These are phyloP conservation scores for Brassica napus DNA, from an alignment of 345 rosid genomes.

Conservation along the genomic window DNA sequence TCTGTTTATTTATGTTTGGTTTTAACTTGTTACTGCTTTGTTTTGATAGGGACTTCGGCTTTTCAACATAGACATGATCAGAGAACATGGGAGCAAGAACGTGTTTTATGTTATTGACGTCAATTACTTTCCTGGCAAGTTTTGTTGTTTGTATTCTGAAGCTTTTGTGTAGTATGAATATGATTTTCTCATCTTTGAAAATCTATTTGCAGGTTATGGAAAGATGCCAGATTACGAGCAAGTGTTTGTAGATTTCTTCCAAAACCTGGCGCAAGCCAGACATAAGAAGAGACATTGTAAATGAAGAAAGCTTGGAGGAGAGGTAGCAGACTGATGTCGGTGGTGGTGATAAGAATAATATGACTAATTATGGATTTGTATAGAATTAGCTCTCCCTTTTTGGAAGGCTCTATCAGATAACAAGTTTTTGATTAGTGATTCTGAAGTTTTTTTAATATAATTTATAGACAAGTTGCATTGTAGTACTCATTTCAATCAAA, in stretches of 20 bases:
- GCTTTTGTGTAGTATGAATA: not conserved
- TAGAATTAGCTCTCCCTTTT: constrained; percentile 22
- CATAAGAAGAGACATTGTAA: constrained; percentile 43
- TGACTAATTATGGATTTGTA: constrained; percentile 40
- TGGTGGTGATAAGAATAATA: not conserved
- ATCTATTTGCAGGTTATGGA: constrained; percentile 68
- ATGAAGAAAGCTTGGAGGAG: constrained; percentile 5
- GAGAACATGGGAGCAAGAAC: constrained; percentile 76
- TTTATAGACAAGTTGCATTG: not conserved
- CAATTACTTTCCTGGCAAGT: constrained; percentile 82
- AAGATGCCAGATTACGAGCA: constrained; percentile 89
- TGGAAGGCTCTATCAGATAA: constrained; percentile 20
- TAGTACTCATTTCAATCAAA: not conserved
- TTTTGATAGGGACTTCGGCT: constrained; percentile 52
- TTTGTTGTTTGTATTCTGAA: not conserved
- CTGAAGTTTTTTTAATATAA: not conserved
- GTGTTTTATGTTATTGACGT: constrained; percentile 87
- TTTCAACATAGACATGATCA: constrained; percentile 93
- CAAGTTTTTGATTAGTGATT: constrained; percentile 28
- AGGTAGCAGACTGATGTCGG: constrained; percentile 18
- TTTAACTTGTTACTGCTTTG: constrained; percentile 33
- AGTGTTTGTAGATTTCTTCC: constrained; percentile 79
- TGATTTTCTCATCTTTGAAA: not conserved
- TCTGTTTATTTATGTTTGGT: not conserved
- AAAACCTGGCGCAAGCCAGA: constrained; percentile 48